A percentile compares a stretch with the other conserved stretches of the same genome.
Conservation (phyloP, 2,329 filamentous ascomycete species). For the Trichoderma sp. region DNA sequence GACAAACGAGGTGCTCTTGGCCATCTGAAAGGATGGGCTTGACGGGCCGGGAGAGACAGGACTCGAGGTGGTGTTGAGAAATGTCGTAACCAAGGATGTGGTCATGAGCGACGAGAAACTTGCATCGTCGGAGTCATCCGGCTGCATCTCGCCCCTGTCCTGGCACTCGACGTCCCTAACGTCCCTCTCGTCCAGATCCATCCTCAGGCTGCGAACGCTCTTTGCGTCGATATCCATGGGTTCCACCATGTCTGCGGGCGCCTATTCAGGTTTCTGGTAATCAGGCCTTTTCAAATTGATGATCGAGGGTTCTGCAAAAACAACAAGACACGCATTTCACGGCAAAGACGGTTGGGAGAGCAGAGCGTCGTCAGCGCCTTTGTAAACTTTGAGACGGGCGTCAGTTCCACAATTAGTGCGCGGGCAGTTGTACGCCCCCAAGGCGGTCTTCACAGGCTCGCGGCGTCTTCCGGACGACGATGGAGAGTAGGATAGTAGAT, state of each 20-base stretch:
- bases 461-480: constrained; percentile 1
- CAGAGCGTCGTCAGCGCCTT: constrained; percentile 10
- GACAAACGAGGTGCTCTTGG: constrained; percentile 45
- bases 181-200: constrained; percentile 23
- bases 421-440: constrained; percentile 17
- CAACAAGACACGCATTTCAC: constrained; percentile 26
- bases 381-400: neutral
- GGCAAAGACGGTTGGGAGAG: constrained; percentile 1
- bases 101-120: constrained; percentile 46
- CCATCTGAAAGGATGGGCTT: constrained; percentile 55
- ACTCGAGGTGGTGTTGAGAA: constrained; percentile 53
- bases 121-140: constrained; percentile 35
- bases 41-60: constrained; percentile 59
- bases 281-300: constrained; percentile 8
- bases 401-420: constrained; percentile 4
- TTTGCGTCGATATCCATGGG: constrained; percentile 23
- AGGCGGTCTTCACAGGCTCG: constrained; percentile 7
- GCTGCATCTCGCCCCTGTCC: constrained; percentile 17
- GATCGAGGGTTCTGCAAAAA: constrained; percentile 11
- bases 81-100: constrained; percentile 43
- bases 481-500: neutral
- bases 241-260: constrained; percentile 23
- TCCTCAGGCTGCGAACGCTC: constrained; percentile 4
- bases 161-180: constrained; percentile 4
- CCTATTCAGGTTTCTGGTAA: constrained; percentile 14